Evolutionary conservation across 306 rosid species (phyloP), one percentile per base, ranked within the genome.

Genomic region (Hippophae rhamnoides): DNA sequence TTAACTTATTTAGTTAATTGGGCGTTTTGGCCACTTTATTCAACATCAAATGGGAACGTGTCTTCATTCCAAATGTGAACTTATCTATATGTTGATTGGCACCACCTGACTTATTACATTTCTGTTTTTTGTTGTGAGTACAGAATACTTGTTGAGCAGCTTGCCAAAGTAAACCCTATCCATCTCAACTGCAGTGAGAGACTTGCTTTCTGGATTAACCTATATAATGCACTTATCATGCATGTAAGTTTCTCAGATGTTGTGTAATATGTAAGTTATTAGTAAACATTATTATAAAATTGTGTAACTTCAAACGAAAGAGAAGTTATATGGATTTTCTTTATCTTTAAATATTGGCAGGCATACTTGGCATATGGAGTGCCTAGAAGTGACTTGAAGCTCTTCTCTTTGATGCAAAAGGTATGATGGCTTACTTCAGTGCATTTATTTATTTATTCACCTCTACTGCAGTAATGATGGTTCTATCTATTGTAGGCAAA

Each of bases 301-400:
- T 23, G 5, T 57, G 31, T 52, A 64, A 47, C 47, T 66, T 11
- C 54, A 25, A 13, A 26, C 40, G 18, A 42, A 6, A 44, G 45
- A 11, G 43, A 12, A 52, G 9, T 50, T 54, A 46, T 40, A 44
- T 65, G 46, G 13, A 9, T 13, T 14, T 43, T 54, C 47, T 57
- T 52, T n/a, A 11, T 47, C 10, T 54, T 7, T 44, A 43, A 31
- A 48, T 47, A 26, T 60, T 14, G 46, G 62, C 89, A 82, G 94
- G 94, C 94, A 66, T 85, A 82, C 66, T 74, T 85, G 67, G 94
- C 94, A 14, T 85, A 85, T 68, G 94, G 94, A 73, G 94, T 85
- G 70, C 94, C 94, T 42, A 79, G 79, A 73, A 82, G 84, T 71
- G 94, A 85, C 60, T 75, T 85, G 66, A 85, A 85, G 69, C 75